Conservation (phyloP, 805 yeast genomes). For the Lachancea nothofagi region DNA sequence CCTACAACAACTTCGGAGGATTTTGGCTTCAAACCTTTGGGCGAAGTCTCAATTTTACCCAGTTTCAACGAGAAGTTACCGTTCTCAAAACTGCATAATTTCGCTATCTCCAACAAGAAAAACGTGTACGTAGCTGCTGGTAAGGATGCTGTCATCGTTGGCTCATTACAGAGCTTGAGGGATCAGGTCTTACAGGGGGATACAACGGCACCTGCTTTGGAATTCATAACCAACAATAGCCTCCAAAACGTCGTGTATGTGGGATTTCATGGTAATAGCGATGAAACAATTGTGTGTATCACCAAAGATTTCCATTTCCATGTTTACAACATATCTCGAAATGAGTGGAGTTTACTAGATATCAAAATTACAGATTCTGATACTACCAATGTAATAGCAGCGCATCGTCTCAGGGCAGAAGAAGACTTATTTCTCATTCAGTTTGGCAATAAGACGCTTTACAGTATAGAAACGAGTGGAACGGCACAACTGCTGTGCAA, state of each 20-base stretch:
- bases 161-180: conserved; percentile 32
- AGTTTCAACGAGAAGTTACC: conserved; percentile 35
- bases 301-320: not conserved
- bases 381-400: not conserved
- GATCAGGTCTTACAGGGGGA: not conserved
- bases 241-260: conserved; percentile 6
- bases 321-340: not conserved
- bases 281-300: not conserved
- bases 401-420: not conserved
- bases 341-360: not conserved
- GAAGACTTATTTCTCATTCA: conserved; percentile 1
- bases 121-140: conserved; percentile 38
- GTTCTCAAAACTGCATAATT: conserved; percentile 33
- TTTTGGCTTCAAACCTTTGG: conserved; percentile 41
- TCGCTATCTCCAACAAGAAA: conserved; percentile 34
- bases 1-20: conserved; percentile 34
- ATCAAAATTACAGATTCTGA: not conserved
- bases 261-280: not conserved
- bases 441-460: not conserved
- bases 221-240: not conserved
- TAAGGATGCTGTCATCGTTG: conserved; percentile 33
- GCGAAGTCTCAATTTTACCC: conserved; percentile 33
- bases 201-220: not conserved
- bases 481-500: not conserved
- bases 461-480: not conserved